A percentile compares a stretch with the other conserved stretches of the same genome.
Evolutionary conservation across 1,284 basidiomycete genomes (phyloP).

Genomic region (Ceratobasidium sp.): DNA sequence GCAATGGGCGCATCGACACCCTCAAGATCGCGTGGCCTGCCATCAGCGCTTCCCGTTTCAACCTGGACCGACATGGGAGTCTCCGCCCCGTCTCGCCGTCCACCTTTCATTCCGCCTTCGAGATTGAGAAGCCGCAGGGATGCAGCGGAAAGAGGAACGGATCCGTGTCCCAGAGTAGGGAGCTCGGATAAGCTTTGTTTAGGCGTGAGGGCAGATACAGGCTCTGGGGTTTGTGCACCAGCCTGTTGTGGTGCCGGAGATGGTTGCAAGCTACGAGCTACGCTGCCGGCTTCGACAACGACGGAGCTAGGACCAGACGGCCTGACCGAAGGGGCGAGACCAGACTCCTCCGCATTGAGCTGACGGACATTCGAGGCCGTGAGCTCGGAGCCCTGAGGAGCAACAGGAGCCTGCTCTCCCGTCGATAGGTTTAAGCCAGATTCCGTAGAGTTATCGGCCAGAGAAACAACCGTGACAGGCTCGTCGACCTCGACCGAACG

Average conservation of each 20-base stretch:
- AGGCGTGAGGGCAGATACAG: conserved; percentile 24
- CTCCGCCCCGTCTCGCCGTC: conserved; percentile 18
- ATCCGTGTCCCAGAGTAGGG: conserved; percentile 5
- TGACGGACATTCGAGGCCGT: conserved; percentile 15
- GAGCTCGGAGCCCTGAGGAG: not conserved
- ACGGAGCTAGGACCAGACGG: conserved; percentile 30
- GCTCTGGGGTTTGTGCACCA: conserved; percentile 23
- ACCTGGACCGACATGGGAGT: conserved; percentile 44
- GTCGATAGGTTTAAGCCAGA: conserved; percentile 13
- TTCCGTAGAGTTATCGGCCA: not conserved
- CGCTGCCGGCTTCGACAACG: conserved; percentile 24
- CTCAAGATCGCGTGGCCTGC: conserved; percentile 35
- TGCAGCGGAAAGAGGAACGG: conserved; percentile 29
- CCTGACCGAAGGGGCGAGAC: not conserved
- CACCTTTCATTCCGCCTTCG: conserved; percentile 30
- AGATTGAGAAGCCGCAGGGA: conserved; percentile 19
- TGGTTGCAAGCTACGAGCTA: not conserved
- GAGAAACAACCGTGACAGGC: not conserved
- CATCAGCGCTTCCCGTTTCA: conserved; percentile 43
- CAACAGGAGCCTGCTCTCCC: not conserved
- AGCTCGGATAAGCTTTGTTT: conserved; percentile 25
- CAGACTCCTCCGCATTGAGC: conserved; percentile 2
- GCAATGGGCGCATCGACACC: conserved; percentile 26
- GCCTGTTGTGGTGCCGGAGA: conserved; percentile 14
- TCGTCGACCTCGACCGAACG: conserved; percentile 22